A percentile compares a stretch with the other conserved stretches of the same genome.
Conservation (phyloP, 2,329 filamentous ascomycete species). For the Nannizzia gypsea region DNA sequence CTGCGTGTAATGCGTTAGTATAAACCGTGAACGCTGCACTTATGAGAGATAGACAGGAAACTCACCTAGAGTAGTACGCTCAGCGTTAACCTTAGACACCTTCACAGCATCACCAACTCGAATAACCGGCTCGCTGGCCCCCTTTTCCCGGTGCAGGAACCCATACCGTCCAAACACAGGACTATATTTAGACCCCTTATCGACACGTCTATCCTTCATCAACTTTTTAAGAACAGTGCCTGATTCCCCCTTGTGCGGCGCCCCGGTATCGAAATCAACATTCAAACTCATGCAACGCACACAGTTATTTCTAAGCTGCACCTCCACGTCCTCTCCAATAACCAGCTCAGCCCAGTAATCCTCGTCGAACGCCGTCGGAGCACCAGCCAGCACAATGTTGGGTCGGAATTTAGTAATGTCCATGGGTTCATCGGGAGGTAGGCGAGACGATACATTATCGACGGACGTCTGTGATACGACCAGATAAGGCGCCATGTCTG, state of each 20-base stretch:
- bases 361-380: conserved; percentile 50
- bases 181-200: conserved; percentile 53
- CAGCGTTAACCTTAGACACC: conserved; percentile 39
- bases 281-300: conserved; percentile 57
- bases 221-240: conserved; percentile 58
- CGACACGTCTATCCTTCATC: conserved; percentile 58
- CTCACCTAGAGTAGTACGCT: conserved; percentile 46
- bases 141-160: conserved; percentile 38
- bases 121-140: conserved; percentile 30
- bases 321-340: conserved; percentile 28
- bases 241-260: conserved; percentile 43
- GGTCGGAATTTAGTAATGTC: conserved; percentile 60
- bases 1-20: not conserved
- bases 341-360: conserved; percentile 59
- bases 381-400: conserved; percentile 57
- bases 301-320: conserved; percentile 59
- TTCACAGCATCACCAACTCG: conserved; percentile 46
- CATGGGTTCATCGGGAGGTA: conserved; percentile 41
- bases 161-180: conserved; percentile 65
- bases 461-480: conserved; percentile 60
- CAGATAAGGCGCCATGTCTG: conserved; percentile 64
- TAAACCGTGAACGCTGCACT: not conserved
- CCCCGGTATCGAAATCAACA: conserved; percentile 57
- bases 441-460: conserved; percentile 48
- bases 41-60: conserved; percentile 13